Conservation (phyloP, 108 stramenopile species). For the Epipyxis sp. region DNA sequence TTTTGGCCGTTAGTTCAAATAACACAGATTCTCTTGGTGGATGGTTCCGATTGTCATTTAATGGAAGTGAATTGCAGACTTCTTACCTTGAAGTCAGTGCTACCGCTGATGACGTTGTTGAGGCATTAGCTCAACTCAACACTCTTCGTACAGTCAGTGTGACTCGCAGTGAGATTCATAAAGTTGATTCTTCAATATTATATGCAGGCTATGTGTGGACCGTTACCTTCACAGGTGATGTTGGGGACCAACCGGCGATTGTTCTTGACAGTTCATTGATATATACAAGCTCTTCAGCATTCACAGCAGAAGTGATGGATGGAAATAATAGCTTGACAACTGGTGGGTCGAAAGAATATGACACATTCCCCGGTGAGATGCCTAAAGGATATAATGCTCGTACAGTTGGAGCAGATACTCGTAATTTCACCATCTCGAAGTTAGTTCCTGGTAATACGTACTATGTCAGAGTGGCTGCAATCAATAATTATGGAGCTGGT, state of each 20-base stretch:
- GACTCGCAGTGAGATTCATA: constrained; percentile 10
- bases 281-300: neutral
- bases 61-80: constrained; percentile 51
- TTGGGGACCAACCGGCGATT: constrained; percentile 62
- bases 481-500: constrained; percentile 62
- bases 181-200: constrained; percentile 17
- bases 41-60: constrained; percentile 63
- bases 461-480: constrained; percentile 65
- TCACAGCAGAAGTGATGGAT: constrained; percentile 48
- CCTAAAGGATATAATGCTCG: constrained; percentile 60
- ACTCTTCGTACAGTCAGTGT: constrained; percentile 46
- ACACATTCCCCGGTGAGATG: constrained; percentile 57
- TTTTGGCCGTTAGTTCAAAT: constrained; percentile 29
- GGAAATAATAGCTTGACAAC: constrained; percentile 60
- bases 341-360: constrained; percentile 41
- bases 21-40: constrained; percentile 37
- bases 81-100: constrained; percentile 54
- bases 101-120: constrained; percentile 57
- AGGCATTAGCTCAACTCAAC: constrained; percentile 55
- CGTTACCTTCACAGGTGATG: constrained; percentile 62
- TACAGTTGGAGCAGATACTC: constrained; percentile 44
- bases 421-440: constrained; percentile 58
- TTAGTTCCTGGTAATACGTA: constrained; percentile 66
- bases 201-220: constrained; percentile 35
- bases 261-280: constrained; percentile 50